These are phyloP conservation scores for Avicennia marina DNA, from an alignment of 257 asterid species.

Conservation along the genomic window DNA sequence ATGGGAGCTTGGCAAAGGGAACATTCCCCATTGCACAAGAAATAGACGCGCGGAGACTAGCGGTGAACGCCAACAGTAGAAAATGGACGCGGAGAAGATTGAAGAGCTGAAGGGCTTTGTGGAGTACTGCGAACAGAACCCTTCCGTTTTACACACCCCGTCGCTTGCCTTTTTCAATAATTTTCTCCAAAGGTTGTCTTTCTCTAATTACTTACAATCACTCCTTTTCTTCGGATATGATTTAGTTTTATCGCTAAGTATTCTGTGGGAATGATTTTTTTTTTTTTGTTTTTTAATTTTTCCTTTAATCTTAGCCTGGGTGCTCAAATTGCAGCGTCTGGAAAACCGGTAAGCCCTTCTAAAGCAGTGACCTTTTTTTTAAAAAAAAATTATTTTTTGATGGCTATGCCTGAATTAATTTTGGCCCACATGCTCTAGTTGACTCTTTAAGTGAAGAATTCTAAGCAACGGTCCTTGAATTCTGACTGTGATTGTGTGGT, in stretches of 20 bases:
- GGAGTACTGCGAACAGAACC: constrained; percentile 39
- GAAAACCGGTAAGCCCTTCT: constrained; percentile 38
- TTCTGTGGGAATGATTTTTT: neutral
- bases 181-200: constrained; percentile 54
- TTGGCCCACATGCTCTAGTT: too few species aligned
- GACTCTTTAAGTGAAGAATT: too few species aligned
- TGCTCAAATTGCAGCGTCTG: constrained; percentile 43
- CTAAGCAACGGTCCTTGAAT: too few species aligned
- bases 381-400: too few species aligned
- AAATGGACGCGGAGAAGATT: constrained; percentile 43
- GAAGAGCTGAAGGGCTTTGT: constrained; percentile 47
- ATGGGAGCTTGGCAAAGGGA: too few species aligned
- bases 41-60: too few species aligned
- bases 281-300: too few species aligned
- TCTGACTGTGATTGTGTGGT: too few species aligned
- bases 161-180: constrained; percentile 53
- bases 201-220: neutral
- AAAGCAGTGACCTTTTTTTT: neutral
- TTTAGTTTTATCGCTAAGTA: neutral
- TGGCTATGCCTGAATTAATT: neutral
- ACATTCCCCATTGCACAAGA: too few species aligned
- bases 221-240: too few species aligned
- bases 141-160: constrained; percentile 40
- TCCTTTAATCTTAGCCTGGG: constrained; percentile 38
- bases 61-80: too few species aligned